Evolutionary conservation across 768 basidiomycete species (phyloP).

Genomic region (Hebeloma cylindrosporum): DNA sequence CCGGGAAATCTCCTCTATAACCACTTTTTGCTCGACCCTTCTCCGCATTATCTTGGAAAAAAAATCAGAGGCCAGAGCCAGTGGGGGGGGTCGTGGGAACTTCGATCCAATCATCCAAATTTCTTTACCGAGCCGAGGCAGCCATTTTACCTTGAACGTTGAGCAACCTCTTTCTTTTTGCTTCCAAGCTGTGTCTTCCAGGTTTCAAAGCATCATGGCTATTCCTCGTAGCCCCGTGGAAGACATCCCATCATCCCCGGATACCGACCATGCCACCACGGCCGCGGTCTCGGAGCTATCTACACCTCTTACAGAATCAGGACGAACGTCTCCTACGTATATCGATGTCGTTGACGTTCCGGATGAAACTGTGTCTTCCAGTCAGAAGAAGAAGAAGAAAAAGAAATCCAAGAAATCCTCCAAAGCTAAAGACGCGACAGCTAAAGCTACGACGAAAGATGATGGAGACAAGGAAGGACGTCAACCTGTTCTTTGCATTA

Average conservation of each 20-base stretch:
- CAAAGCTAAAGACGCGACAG: constrained; percentile 41
- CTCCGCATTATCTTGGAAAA: no score
- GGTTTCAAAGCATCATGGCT: constrained; percentile 16
- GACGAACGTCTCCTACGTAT: constrained; percentile 31
- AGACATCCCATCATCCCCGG: constrained; percentile 23
- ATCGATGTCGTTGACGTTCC: constrained; percentile 21
- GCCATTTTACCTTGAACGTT: no score
- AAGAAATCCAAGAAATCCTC: constrained; percentile 60
- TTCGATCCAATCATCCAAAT: no score
- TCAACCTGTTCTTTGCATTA: constrained; percentile 77
- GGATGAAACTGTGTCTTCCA: constrained; percentile 23
- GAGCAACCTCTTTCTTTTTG: no score
- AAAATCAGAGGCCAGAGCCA: no score
- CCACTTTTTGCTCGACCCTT: no score
- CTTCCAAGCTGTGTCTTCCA: no score
- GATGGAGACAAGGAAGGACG: constrained; percentile 43
- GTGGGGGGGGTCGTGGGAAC: no score
- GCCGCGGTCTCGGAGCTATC: constrained; percentile 24
- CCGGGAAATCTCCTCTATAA: no score
- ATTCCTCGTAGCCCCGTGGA: constrained; percentile 10
- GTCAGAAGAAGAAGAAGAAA: constrained; percentile 71
- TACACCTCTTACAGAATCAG: constrained; percentile 31
- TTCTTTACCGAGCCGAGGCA: no score
- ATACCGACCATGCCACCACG: constrained; percentile 21
- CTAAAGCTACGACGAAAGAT: constrained; percentile 28